phyloP scores from a whole-genome alignment of 805 yeast genomes.

The Yarrowia bubula region DNA sequence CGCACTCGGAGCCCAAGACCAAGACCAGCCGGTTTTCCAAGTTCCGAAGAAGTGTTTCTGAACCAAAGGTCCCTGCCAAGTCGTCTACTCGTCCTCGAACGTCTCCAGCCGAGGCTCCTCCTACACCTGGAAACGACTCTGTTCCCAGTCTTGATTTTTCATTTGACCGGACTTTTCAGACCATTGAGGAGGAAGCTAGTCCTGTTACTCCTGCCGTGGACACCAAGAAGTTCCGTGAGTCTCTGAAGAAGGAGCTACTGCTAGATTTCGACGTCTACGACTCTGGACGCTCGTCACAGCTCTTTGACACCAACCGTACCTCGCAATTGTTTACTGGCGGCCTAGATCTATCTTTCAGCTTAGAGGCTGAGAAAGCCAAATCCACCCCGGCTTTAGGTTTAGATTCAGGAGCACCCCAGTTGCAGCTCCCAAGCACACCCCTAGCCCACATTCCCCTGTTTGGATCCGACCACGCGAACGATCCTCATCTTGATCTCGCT shows the following conservation, averaged over 20 bases:
- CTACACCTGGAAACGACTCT: background rate
- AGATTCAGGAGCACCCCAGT: slow-evolving; percentile 15
- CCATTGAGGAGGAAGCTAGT: background rate
- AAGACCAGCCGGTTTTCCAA: background rate
- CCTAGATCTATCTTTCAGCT: background rate
- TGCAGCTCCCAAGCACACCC: slow-evolving; percentile 4
- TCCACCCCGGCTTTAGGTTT: background rate
- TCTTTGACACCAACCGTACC: background rate
- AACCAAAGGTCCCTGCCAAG: background rate
- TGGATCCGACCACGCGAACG: slow-evolving; percentile 9
- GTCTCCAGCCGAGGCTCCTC: background rate
- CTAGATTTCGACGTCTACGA: slow-evolving; percentile 5
- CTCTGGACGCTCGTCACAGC: background rate
- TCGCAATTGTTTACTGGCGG: background rate
- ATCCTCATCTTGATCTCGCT: background rate
- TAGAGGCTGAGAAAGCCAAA: no score
- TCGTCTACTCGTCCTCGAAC: background rate
- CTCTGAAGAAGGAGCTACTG: slow-evolving; percentile 12
- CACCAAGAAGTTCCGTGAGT: background rate
- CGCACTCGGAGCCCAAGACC: background rate
- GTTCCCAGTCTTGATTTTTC: slow-evolving; percentile 6
- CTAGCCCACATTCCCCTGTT: slow-evolving; percentile 9
- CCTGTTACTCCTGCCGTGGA: background rate
- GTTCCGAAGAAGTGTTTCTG: background rate
- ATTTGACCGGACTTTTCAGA: slow-evolving; percentile 8